Base-by-base conservation (phyloP, 768 basidiomycete genomes). In the Tremella yokohamensis region DNA sequence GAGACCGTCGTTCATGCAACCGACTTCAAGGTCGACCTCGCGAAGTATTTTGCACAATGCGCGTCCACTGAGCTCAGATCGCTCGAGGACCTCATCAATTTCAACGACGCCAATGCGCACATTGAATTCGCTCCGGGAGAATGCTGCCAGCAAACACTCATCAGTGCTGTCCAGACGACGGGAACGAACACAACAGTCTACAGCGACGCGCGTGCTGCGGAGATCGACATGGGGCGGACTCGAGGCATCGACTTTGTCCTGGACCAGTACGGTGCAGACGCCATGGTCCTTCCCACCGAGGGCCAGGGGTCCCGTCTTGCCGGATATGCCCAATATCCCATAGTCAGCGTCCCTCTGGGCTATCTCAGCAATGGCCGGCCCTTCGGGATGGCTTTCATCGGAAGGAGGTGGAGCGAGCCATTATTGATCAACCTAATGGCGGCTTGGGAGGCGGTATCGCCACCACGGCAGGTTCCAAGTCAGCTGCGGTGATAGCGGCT, bases 101-200 rank as follows among this genome's bases (percentile, higher is more conserved):
- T 64, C 40, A 64, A 73, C 49, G 71, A 73, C 38, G 56, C 55
- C 8, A 25, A 70, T 34, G 61, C 66, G 42, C 38, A 53, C 24
- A 18, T 66, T 42, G 71, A 73, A 47, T 59, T 73, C 15, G 54
- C 64, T 8, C 66, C 68, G 1, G 58, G 60, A 40, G 62, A 68
- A 54, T 73, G 71, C 56, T 73, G 71, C 40, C 71, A 73, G 49
- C 47, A 73, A 40, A 59, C 47, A 12, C 54, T 68, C 15, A 34
- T 73, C 44, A 52, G 40, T 16, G 58, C 63, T 2, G 57, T 65
- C 16, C 54, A 59, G 26, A 63, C 65, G 1, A 60, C 58, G 8
- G 61, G 63, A 0, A 61, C 62, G 20, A 57, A 57, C 40, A 38
- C 63, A 1, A 37, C 61, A 0, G 58, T 26, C n/a, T 70, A 67